A percentile compares a stretch with the other conserved stretches of the same genome.
These are phyloP conservation scores for Metschnikowia koreensis DNA, from an alignment of 805 yeast species.

Conservation along the genomic window DNA sequence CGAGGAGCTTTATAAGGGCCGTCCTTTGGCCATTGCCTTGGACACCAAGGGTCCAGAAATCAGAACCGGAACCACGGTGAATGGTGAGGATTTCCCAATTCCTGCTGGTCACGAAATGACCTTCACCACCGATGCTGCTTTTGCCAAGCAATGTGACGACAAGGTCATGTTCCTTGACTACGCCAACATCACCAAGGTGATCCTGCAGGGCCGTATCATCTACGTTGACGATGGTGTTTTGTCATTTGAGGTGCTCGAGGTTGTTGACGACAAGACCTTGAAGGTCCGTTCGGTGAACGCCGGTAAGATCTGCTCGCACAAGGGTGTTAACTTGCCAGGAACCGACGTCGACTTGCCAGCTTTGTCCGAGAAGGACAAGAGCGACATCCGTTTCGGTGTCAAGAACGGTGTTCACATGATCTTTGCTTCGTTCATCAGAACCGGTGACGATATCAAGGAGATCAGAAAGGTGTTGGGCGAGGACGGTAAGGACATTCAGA, in stretches of 20 bases:
- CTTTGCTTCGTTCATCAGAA: constrained; percentile 97
- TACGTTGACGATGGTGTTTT: constrained; percentile 97
- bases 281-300: constrained; percentile 88
- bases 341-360: constrained; percentile 99
- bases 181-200: constrained; percentile 94
- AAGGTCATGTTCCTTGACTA: constrained; percentile 87
- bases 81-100: constrained; percentile 78
- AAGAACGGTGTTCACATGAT: constrained; percentile 97
- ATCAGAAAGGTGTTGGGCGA: constrained; percentile 95
- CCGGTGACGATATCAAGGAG: constrained; percentile 83
- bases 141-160: constrained; percentile 70
- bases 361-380: constrained; percentile 92
- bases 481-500: constrained; percentile 94
- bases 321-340: constrained; percentile 99
- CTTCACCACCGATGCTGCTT: constrained; percentile 87
- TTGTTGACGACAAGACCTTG: constrained; percentile 75
- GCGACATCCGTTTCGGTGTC: constrained; percentile 92
- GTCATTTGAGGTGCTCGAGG: constrained; percentile 87
- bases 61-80: constrained; percentile 94
- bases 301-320: constrained; percentile 94
- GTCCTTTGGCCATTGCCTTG: constrained; percentile 97
- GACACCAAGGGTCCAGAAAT: constrained; percentile 99
- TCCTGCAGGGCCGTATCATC: constrained; percentile 82
- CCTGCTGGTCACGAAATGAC: constrained; percentile 84
- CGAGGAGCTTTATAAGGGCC: constrained; percentile 84